Conservation (phyloP, 805 yeast genomes). For the Yarrowia sp. region DNA sequence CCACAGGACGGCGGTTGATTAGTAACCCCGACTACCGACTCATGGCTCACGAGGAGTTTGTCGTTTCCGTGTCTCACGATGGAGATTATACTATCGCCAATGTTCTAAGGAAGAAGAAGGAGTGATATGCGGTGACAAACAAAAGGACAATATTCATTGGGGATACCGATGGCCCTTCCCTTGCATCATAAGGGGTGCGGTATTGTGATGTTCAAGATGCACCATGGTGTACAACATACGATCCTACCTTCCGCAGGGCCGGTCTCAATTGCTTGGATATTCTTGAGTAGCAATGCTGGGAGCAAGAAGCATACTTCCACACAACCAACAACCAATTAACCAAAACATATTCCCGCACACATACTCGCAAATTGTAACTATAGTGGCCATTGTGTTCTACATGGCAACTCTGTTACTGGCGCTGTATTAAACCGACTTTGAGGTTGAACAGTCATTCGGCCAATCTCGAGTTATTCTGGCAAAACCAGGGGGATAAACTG, state of each 20-base stretch:
- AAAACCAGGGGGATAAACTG: too few relatives aligned
- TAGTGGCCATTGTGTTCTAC: not conserved
- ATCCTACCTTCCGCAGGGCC: too few relatives aligned
- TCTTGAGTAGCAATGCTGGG: not conserved
- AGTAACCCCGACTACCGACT: conserved; percentile 27
- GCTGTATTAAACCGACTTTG: not conserved
- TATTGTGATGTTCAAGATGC: too few relatives aligned
- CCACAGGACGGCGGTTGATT: conserved; percentile 26
- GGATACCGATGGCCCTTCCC: too few relatives aligned
- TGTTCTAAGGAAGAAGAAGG: conserved; percentile 37
- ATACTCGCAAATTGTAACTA: not conserved
- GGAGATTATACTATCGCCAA: conserved; percentile 53
- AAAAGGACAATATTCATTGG: too few relatives aligned
- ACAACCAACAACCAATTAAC: too few relatives aligned
- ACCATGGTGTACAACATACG: too few relatives aligned
- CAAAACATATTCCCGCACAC: not conserved
- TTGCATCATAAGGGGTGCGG: too few relatives aligned
- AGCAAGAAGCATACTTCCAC: not conserved
- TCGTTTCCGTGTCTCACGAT: conserved; percentile 61
- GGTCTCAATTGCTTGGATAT: not conserved
- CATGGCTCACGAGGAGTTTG: conserved; percentile 45
- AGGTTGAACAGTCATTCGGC: too few relatives aligned
- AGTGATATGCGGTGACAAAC: not conserved
- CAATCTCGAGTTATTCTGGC: too few relatives aligned
- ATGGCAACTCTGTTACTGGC: not conserved